These are phyloP conservation scores for Aspergillus mulundensis DNA, from an alignment of 495 filamentous ascomycete species.

Conservation along the genomic window DNA sequence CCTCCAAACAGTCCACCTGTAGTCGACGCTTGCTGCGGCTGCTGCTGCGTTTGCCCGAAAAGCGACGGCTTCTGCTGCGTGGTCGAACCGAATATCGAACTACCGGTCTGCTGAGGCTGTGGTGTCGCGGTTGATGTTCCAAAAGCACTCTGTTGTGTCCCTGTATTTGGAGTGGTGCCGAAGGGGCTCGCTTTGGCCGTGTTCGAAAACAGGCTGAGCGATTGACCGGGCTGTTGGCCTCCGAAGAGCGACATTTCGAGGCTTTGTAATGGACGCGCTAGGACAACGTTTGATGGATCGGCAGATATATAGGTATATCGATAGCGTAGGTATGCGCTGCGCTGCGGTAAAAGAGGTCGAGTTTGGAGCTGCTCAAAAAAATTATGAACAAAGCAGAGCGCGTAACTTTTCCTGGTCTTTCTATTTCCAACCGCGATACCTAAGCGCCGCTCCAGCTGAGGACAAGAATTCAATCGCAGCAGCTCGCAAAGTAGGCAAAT, in stretches of 20 bases:
- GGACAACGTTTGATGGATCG: not conserved
- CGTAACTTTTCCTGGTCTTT: not conserved
- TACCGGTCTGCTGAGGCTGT: conserved; percentile 27
- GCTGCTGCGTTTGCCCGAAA: conserved; percentile 31
- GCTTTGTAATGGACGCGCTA: not conserved
- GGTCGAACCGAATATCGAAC: conserved; percentile 32
- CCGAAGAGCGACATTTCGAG: conserved; percentile 40
- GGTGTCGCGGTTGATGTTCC: conserved; percentile 20
- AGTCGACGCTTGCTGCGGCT: conserved; percentile 22
- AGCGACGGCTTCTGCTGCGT: conserved; percentile 36
- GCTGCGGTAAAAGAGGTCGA: not conserved
- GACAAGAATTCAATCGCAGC: not conserved
- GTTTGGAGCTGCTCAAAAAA: not conserved
- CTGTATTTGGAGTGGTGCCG: conserved; percentile 5
- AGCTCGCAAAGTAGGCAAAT: not conserved
- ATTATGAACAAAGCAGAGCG: not conserved
- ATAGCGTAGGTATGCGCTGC: not conserved
- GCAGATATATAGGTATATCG: not conserved
- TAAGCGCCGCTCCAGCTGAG: conserved; percentile 2
- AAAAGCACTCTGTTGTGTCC: conserved; percentile 24
- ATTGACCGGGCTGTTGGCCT: conserved; percentile 12
- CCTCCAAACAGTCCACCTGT: conserved; percentile 37
- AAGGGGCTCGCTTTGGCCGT: conserved; percentile 17
- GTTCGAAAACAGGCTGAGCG: conserved; percentile 1
- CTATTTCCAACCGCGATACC: not conserved